Base-by-base conservation (phyloP, 495 filamentous ascomycete genomes). In the Clohesyomyces aquaticus region DNA sequence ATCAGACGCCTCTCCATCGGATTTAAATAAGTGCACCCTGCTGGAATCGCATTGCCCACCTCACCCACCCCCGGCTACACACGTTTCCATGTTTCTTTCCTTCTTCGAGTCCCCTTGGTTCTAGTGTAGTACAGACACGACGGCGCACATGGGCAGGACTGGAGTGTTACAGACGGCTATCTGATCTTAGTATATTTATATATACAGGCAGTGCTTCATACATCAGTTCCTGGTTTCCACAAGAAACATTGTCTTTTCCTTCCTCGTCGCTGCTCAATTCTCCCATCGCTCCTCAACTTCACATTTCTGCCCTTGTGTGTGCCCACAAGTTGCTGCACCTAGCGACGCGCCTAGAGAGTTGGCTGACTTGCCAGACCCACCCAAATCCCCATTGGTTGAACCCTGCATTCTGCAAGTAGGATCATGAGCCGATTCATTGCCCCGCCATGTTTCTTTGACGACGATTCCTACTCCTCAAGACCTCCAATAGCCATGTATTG, bases 401-500 rank as follows among this genome's bases (percentile, higher is more conserved):
- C 2, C 19, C 25, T 11, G 47, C 19, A 50, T 25, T 4, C 2
- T 11, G 22, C 25, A 22, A 19, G n/a, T 35, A n/a, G n/a, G 32
- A 65, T 19, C 19, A 59, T 59, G 62, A 65, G 54, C 62, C 62
- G 62, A 52, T 28, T 52, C 45, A 19, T 29, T 53, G 12, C 42
- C 46, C 28, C 52, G 29, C 54, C 61, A 51, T 35, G n/a, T 1
- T 59, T 22, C 35, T 18, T 55, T 23, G 42, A 19, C 21, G 25
- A 61, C 47, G 28, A 55, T 51, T 18, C 26, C 57, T 1, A 41
- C 47, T 60, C 52, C 52, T 58, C 65, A 46, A 45, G 63, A 35
- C 67, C 69, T 18, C 48, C 58, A 27, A 35, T 62, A 16, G 65
- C 56, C 42, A 83, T 84, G 76, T 81, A 81, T 70, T 81, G 78